Evolutionary conservation across 2,329 filamentous ascomycete species (phyloP), one percentile per base, ranked within the genome.

Genomic region (Biscogniauxia marginata): DNA sequence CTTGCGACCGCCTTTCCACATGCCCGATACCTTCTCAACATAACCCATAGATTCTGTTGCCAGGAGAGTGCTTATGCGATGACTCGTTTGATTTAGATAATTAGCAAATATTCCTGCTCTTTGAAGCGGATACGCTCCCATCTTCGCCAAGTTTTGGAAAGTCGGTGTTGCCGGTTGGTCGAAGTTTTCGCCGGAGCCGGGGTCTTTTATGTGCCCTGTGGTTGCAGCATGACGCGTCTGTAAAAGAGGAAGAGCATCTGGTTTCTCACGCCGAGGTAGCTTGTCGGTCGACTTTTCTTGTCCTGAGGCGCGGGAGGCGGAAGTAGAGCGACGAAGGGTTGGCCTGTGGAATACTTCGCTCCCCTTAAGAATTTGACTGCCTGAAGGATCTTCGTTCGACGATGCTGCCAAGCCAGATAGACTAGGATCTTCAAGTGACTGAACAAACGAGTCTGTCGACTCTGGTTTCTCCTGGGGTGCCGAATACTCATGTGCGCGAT

Each of bases 31-130:
- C 72, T 97, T 98, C 69, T 96, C 93, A 25, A 96, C 88, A 69
- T 98, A 98, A 1, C 91, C 92, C 87, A 96, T 96, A 0, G 93
- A 96, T 71, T 97, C 93, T 0, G 88, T 91, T 6, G 93, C 90
- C 47, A 98, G 76, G 7, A 96, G 76, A 23, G 80, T 90, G 58
- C 90, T 91, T 86, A 98, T 90, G 30, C 86, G 85, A 63, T 90
- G 89, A 20, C 91, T 88, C 20, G 89, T 86, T 54, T 82, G 88
- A 67, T 89, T 90, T 51, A 97, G 78, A 69, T 92, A 96, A 48
- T 87, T 90, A 7, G 92, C 91, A 69, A 96, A 83, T 1, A 88
- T 87, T 8, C 90, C 89, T 0, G 92, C 93, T 58, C 90, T 86
- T 72, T 96, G 91, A 3, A 96, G 75, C 1, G 92, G 91, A 69